A percentile compares a stretch with the other conserved stretches of the same genome.
Evolutionary conservation across 805 yeast species (phyloP).

Genomic region (Saccharomyces jurei): DNA sequence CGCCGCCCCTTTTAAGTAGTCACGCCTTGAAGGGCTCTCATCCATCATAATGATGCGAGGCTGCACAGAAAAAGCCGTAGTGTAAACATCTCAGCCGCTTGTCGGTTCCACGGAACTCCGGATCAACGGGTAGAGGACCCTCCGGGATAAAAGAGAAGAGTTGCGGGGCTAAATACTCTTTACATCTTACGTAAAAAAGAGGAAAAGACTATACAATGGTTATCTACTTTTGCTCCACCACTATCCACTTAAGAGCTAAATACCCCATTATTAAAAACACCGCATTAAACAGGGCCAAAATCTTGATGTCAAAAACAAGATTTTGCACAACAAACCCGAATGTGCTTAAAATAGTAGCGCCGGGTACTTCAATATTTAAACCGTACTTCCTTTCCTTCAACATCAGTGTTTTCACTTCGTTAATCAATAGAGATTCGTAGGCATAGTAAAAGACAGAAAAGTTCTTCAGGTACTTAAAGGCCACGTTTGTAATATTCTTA

Average conservation of each 20-base stretch:
- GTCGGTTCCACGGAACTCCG: not conserved
- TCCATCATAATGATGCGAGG: not conserved
- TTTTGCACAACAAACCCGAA: conserved; percentile 89
- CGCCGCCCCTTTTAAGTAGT: not conserved
- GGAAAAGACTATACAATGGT: not conserved
- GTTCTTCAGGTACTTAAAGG: conserved; percentile 69
- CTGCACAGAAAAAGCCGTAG: not conserved
- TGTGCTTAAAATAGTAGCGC: conserved; percentile 91
- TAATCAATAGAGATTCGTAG: conserved; percentile 84
- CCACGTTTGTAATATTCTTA: conserved; percentile 46
- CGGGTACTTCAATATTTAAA: conserved; percentile 89
- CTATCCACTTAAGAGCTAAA: conserved; percentile 58
- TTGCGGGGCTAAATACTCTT: not conserved
- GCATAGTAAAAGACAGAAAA: conserved; percentile 92
- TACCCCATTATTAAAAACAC: conserved; percentile 65
- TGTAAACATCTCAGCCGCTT: not conserved
- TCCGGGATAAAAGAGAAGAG: not conserved
- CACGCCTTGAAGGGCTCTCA: not conserved
- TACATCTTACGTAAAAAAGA: not conserved
- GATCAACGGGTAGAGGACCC: not conserved
- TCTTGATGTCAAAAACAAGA: conserved; percentile 54
- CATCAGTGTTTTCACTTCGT: conserved; percentile 82
- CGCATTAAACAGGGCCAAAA: conserved; percentile 49
- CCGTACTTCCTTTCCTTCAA: conserved; percentile 87
- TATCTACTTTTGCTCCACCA: conserved; percentile 61